Conservation (phyloP, 129 eudicot genomes). For the Pseudognaphalium luteoalbum region DNA sequence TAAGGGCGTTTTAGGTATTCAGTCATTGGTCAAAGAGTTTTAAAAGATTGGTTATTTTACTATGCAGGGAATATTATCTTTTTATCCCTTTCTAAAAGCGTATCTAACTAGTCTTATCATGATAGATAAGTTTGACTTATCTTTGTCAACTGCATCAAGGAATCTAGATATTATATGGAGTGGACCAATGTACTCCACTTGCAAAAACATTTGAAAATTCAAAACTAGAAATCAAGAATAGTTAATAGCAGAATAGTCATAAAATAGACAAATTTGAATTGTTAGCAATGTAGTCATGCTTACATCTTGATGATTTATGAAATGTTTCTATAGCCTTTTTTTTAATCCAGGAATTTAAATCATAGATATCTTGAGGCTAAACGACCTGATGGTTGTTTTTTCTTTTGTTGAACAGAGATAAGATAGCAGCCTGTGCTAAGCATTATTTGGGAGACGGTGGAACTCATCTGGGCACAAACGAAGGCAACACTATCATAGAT, state of each 20-base stretch:
- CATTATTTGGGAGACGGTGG: constrained; percentile 74
- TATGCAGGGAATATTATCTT: not conserved
- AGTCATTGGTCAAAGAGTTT: not conserved
- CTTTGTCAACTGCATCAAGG: constrained; percentile 10
- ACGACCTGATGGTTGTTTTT: not conserved
- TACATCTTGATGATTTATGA: constrained; percentile 14
- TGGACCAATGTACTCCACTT: constrained; percentile 25
- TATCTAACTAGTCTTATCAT: constrained; percentile 20
- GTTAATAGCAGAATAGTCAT: constrained; percentile 18
- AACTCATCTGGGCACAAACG: constrained; percentile 53
- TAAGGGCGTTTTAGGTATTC: not conserved
- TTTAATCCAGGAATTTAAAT: not conserved
- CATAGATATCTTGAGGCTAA: constrained; percentile 2
- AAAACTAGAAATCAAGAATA: not conserved
- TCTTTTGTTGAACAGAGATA: constrained; percentile 28
- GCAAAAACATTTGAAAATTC: constrained; percentile 1
- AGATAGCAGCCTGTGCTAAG: constrained; percentile 57
- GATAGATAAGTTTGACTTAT: constrained; percentile 25
- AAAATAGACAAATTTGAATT: not conserved
- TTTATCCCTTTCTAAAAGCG: constrained; percentile 1
- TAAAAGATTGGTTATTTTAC: not conserved
- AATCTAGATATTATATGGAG: constrained; percentile 7
- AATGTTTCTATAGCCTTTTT: not conserved
- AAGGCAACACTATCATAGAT: constrained; percentile 45
- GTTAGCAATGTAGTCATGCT: constrained; percentile 25